Percentiles rank a stretch among this genome's conserved stretches.
Evolutionary conservation across 2,329 filamentous ascomycete genomes (phyloP).

Genomic region (Hypoxylon sp.): DNA sequence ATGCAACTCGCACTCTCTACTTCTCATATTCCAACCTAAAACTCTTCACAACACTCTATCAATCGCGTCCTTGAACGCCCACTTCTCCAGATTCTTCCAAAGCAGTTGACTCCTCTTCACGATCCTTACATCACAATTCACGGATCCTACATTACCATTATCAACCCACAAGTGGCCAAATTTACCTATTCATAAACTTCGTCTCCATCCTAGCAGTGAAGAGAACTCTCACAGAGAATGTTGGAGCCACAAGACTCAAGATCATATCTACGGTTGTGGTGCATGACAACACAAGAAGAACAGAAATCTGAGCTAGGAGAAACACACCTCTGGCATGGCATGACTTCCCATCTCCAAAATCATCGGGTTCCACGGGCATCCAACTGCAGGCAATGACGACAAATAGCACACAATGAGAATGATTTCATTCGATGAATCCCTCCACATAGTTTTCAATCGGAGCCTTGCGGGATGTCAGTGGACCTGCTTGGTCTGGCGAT

Average conservation of each 20-base stretch:
- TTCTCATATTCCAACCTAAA: neutral
- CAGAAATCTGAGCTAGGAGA: conserved; percentile 65
- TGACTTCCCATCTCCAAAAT: conserved; percentile 21
- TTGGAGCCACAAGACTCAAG: conserved; percentile 47
- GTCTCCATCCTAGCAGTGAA: conserved; percentile 49
- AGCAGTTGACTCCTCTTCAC: neutral
- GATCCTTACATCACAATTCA: neutral
- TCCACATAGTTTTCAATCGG: conserved; percentile 68
- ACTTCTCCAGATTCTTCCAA: neutral
- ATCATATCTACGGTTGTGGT: conserved; percentile 45
- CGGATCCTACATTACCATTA: conserved; percentile 4
- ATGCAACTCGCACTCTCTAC: neutral
- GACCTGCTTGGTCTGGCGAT: conserved; percentile 45
- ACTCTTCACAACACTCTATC: neutral
- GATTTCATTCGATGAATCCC: conserved; percentile 49
- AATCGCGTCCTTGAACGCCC: neutral
- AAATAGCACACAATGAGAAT: conserved; percentile 47
- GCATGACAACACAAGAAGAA: conserved; percentile 59
- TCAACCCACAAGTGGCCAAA: neutral
- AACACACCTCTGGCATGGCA: conserved; percentile 33
- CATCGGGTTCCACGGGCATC: conserved; percentile 35
- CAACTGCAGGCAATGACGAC: conserved; percentile 52
- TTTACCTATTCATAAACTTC: neutral
- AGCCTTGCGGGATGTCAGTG: conserved; percentile 58
- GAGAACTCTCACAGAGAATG: conserved; percentile 46